These are phyloP conservation scores for Auricularia cornea DNA, from an alignment of 768 basidiomycete genomes.

Conservation along the genomic window DNA sequence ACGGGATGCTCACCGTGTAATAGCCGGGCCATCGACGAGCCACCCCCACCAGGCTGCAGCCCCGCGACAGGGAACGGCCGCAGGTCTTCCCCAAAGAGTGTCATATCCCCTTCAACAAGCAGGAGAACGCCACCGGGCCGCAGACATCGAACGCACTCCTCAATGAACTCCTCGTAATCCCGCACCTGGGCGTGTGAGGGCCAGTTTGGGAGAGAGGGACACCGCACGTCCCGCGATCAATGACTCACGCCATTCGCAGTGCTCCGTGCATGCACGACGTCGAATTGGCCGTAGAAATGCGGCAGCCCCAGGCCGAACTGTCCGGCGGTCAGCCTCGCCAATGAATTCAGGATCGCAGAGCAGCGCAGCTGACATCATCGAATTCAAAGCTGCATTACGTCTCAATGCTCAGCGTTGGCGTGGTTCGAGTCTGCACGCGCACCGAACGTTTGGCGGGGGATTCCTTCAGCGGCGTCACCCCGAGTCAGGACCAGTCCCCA, in stretches of 20 bases:
- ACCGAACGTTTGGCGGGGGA: constrained; percentile 24
- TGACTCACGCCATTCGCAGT: constrained; percentile 23
- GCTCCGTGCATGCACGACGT: constrained; percentile 25
- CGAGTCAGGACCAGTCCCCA: background rate
- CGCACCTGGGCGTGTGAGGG: constrained; percentile 16
- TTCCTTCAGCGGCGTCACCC: background rate
- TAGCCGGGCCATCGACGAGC: constrained; percentile 19
- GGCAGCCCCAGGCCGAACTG: constrained; percentile 26
- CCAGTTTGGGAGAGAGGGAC: no score
- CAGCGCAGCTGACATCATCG: constrained; percentile 20
- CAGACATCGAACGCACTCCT: constrained; percentile 19
- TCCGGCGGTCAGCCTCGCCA: background rate
- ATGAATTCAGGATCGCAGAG: background rate
- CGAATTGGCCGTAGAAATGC: constrained; percentile 22
- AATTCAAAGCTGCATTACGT: constrained; percentile 22
- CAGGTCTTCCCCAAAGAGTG: constrained; percentile 21
- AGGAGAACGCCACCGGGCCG: constrained; percentile 24
- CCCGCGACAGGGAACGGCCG: constrained; percentile 15
- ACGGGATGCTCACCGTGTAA: constrained; percentile 25
- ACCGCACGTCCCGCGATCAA: no score
- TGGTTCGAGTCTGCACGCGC: constrained; percentile 7
- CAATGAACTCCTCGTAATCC: constrained; percentile 20
- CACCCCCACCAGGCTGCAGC: constrained; percentile 11
- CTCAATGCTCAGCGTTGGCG: background rate
- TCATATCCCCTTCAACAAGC: constrained; percentile 25